Percentiles rank a stretch among this genome's conserved stretches.
Evolutionary conservation across 106 monocot genomes (phyloP).

Genomic region (Cymbidium sinense): DNA sequence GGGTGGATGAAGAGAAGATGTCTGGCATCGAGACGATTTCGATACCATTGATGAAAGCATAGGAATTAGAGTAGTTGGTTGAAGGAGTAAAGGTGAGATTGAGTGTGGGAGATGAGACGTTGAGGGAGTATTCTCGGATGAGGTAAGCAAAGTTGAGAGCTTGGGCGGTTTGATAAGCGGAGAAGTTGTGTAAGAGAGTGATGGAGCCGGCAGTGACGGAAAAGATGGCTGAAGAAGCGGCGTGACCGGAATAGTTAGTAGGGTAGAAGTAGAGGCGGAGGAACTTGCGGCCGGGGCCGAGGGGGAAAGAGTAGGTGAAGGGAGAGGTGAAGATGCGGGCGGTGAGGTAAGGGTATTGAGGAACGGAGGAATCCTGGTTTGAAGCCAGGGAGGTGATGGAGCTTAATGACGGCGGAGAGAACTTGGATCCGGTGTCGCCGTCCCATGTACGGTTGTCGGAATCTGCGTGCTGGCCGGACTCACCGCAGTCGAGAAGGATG

Average conservation of each 20-base stretch:
- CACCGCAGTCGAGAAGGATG: slow-evolving; percentile 50
- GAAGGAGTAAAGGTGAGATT: slow-evolving; percentile 50
- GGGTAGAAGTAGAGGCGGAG: slow-evolving; percentile 44
- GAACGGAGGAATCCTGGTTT: slow-evolving; percentile 23
- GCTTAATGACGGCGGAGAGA: slow-evolving; percentile 12
- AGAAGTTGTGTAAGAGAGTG: slow-evolving; percentile 57
- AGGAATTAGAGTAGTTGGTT: slow-evolving; percentile 19
- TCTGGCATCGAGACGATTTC: slow-evolving; percentile 58
- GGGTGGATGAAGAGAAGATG: slow-evolving; percentile 10
- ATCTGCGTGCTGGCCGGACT: background rate
- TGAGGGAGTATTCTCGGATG: slow-evolving; percentile 42
- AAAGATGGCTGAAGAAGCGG: slow-evolving; percentile 34
- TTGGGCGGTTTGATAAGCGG: slow-evolving; percentile 36
- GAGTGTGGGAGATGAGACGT: slow-evolving; percentile 23
- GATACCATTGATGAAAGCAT: slow-evolving; percentile 63
- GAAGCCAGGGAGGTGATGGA: slow-evolving; percentile 14
- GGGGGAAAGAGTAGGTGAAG: slow-evolving; percentile 59
- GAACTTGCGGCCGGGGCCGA: slow-evolving; percentile 51
- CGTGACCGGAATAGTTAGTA: slow-evolving; percentile 21
- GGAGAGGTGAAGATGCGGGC: slow-evolving; percentile 46
- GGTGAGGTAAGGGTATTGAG: slow-evolving; percentile 26
- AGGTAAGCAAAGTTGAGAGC: slow-evolving; percentile 42
- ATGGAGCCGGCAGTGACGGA: slow-evolving; percentile 36
- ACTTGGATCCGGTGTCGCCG: slow-evolving; percentile 33
- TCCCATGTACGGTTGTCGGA: slow-evolving; percentile 27